A percentile compares a stretch with the other conserved stretches of the same genome.
phyloP scores from a whole-genome alignment of 1,139 yeast genomes.

The Yamadazyma siamensis region DNA sequence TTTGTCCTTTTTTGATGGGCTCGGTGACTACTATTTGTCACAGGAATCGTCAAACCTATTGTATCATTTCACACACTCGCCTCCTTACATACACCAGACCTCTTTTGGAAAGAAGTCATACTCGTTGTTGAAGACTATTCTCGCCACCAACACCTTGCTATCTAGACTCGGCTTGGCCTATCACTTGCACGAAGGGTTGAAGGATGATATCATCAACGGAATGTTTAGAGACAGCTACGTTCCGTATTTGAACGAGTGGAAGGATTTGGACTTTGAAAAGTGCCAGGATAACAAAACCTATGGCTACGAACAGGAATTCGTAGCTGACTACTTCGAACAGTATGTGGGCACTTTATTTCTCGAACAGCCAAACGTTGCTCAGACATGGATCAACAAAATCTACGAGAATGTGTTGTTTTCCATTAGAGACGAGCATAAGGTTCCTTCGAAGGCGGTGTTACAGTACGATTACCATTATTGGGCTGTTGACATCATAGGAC shows the following conservation, averaged over 20 bases:
- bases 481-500: constrained; percentile 26
- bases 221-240: constrained; percentile 19
- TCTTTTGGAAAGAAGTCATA: constrained; percentile 19
- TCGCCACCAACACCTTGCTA: constrained; percentile 40
- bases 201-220: constrained; percentile 25
- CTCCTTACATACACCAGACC: constrained; percentile 11
- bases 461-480: constrained; percentile 25
- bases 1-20: constrained; percentile 42
- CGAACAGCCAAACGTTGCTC: constrained; percentile 39
- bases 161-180: constrained; percentile 38
- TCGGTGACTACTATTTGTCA: constrained; percentile 43
- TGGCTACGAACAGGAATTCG: constrained; percentile 39
- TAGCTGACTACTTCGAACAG: constrained; percentile 44
- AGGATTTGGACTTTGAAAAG: constrained; percentile 15
- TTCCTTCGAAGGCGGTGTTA: constrained; percentile 10
- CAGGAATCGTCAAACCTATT: constrained; percentile 36
- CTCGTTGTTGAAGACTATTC: constrained; percentile 30
- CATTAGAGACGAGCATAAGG: constrained; percentile 19
- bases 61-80: constrained; percentile 26
- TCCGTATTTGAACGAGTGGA: constrained; percentile 20
- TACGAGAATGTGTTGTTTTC: constrained; percentile 29
- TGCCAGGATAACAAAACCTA: constrained; percentile 18
- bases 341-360: constrained; percentile 43
- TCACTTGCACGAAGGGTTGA: constrained; percentile 32
- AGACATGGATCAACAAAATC: constrained; percentile 30